Evolutionary conservation across 768 basidiomycete species (phyloP), one percentile per base, ranked within the genome.

Genomic region (Lactifluus volemus): DNA sequence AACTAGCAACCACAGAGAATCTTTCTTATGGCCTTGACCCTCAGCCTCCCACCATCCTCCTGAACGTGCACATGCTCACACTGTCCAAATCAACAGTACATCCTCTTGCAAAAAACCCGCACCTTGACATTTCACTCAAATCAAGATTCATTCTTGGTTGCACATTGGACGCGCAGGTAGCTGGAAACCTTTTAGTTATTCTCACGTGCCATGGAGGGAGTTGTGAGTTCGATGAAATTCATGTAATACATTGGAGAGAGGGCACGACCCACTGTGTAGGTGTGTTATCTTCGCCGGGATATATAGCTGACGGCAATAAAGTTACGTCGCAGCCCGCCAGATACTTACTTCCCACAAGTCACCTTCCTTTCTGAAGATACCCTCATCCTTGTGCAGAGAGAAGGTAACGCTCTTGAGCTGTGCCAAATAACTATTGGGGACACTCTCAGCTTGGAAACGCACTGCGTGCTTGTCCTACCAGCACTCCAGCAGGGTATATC

Each of bases 381-480:
- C 47, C 52, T 63, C 34, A 34, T 63, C 10, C 48, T 63, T 21
- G 57, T 63, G 5, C 56, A 63, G 41, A 58, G 53, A 29, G 45
- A 63, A 29, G 61, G 61, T 29, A 63, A 63, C 12, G 51, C 61
- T 15, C 61, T 63, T 39, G 61, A 63, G 5, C 14, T 63, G 52
- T 63, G 61, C 52, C 38, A 53, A 36, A 58, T 63, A n/a, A 49
- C 39, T 14, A 32, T 21, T 6, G 51, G 41, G 10, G 52, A 54
- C 15, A 32, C 32, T 9, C 61, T 56, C 17, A 12, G 45, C n/a
- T 44, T 63, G 51, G 57, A 53, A 2, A 63, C 56, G 19, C 56
- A 9, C 51, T 54, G 47, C 8, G 61, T 63, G 32, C 61, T 63
- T 34, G 56, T 58, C 29, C 47, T 63, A 6, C 61, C 61, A 7